Base-by-base conservation (phyloP, 148 eudicot species). In the Silene uniflora region DNA sequence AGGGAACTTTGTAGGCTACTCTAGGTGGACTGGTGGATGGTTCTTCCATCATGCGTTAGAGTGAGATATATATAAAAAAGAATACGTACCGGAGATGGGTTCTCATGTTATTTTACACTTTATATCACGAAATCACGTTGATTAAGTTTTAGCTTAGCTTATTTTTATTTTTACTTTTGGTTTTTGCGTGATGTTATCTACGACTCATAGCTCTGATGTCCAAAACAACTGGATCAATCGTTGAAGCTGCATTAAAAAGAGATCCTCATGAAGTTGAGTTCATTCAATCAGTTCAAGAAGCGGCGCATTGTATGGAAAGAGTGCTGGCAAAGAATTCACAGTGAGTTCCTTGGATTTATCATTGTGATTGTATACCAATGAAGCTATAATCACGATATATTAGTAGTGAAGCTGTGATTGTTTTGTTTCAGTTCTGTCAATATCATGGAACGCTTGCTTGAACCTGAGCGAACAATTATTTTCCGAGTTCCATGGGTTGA, bases 401-500 rank as follows among this genome's bases (percentile, higher is more conserved):
- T 68, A 32, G 7, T 73, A 78, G 29, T 65, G 75, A 81, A 71
- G 35, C 70, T 27, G 18, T 80, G 76, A 73, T 74, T 70, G 42
- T 71, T 61, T 63, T 27, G 39, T 84, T 84, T 74, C 85, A 95
- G 99, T 76, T 95, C 89, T 84, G 97, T 87, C 52, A 95, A 86
- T 82, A 91, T 90, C 80, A 87, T 95, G 97, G 99, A 95, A 81
- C 94, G 98, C 75, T 78, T 92, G 84, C 78, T 95, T 83, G 99
- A 95, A 83, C 97, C 99, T 69, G 99, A 95, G 81, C 94, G 97
- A 72, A 86, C 87, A 62, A 83, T 95, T 77, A 81, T 92, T 62
- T 95, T 95, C 81, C 92, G 98, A 82, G 97, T 95, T 79, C 98
- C 99, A 77, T 95, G 99, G 99, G 81, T 89, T 80, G 99, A 95